These are phyloP conservation scores for Clavariopsis aquatica DNA, from an alignment of 495 filamentous ascomycete genomes.

Conservation along the genomic window DNA sequence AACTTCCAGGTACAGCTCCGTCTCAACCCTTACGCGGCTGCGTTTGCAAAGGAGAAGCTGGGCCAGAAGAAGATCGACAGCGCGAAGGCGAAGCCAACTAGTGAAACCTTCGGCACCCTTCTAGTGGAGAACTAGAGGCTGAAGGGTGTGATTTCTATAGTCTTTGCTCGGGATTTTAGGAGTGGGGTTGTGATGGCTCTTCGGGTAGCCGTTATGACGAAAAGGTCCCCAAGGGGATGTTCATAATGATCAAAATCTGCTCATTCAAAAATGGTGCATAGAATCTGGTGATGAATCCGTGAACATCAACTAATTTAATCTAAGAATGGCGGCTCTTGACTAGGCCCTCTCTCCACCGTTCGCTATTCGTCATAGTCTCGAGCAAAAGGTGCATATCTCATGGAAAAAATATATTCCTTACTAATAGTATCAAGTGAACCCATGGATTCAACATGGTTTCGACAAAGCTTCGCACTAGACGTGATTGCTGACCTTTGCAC, in stretches of 20 bases:
- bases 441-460: no score
- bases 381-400: no score
- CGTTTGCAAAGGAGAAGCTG: conserved; percentile 79
- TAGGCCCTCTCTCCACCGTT: no score
- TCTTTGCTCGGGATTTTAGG: conserved; percentile 12
- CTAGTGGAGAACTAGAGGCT: conserved; percentile 57
- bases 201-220: neutral
- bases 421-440: no score
- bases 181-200: neutral
- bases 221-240: conserved; percentile 4
- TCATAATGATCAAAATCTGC: neutral
- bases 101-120: conserved; percentile 54
- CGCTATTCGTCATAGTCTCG: no score
- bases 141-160: conserved; percentile 10
- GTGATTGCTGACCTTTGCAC: no score
- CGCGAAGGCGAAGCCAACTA: conserved; percentile 55
- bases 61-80: conserved; percentile 62
- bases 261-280: neutral
- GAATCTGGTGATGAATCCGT: no score
- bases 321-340: no score
- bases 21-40: conserved; percentile 93
- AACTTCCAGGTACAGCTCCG: conserved; percentile 97
- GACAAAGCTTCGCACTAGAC: no score
- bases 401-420: no score
- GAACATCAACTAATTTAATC: no score